Percentiles rank a stretch among this genome's conserved stretches.
phyloP scores from a whole-genome alignment of 1,284 basidiomycete species.

The Neonothopanus nambi region DNA sequence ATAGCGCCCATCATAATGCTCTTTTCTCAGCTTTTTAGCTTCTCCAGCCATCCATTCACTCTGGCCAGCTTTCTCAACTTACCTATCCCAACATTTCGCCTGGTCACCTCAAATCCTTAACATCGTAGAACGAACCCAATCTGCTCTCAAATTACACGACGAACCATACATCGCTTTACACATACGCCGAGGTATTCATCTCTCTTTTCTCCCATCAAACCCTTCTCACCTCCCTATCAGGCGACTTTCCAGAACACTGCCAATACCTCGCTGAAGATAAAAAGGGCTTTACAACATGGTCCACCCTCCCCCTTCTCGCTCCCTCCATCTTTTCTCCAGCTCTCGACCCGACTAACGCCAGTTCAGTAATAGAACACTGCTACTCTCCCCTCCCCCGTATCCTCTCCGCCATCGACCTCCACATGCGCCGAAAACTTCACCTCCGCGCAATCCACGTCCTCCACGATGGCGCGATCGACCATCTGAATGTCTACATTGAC shows the following conservation, averaged over 20 bases:
- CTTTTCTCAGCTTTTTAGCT: conserved; percentile 23
- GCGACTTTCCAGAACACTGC: conserved; percentile 44
- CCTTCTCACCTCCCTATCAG: conserved; percentile 19
- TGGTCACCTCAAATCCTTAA: conserved; percentile 36
- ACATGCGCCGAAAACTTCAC: conserved; percentile 34
- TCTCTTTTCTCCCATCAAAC: not conserved
- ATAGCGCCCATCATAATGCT: too few species aligned
- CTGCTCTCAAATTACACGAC: conserved; percentile 27
- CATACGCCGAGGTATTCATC: conserved; percentile 37
- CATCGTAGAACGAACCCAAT: conserved; percentile 34
- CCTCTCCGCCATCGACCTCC: conserved; percentile 35
- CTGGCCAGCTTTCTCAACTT: conserved; percentile 41
- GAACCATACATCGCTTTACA: conserved; percentile 45
- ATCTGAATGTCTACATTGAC: conserved; percentile 41
- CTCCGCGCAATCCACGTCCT: conserved; percentile 40
- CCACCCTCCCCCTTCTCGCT: conserved; percentile 38
- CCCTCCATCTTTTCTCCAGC: conserved; percentile 32
- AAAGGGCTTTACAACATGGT: conserved; percentile 46
- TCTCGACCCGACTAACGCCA: conserved; percentile 33
- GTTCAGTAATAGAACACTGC: conserved; percentile 41
- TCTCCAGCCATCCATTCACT: conserved; percentile 36
- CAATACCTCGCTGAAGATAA: conserved; percentile 30
- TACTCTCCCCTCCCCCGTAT: conserved; percentile 42
- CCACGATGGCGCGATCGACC: conserved; percentile 47
- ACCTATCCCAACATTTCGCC: conserved; percentile 38